These are phyloP conservation scores for Solioccasus polychromus DNA, from an alignment of 768 basidiomycete species.

Conservation along the genomic window DNA sequence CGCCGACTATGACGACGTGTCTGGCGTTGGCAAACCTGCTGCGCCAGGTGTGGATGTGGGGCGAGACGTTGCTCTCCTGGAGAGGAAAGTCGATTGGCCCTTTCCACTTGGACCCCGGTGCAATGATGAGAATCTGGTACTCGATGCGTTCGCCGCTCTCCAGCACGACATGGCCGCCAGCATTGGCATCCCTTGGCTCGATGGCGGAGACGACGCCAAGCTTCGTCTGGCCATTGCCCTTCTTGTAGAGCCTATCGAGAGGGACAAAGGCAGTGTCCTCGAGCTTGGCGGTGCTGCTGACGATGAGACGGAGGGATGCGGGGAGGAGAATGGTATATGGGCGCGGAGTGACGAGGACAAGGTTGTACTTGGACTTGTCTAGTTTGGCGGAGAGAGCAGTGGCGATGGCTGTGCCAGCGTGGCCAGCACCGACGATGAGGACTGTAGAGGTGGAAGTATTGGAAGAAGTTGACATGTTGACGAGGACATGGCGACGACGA, in stretches of 20 bases:
- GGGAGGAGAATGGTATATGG: constrained; percentile 51
- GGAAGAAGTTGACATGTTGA: constrained; percentile 5
- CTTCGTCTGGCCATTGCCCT: constrained; percentile 41
- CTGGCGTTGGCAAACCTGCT: constrained; percentile 32
- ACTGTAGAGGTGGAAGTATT: constrained; percentile 43
- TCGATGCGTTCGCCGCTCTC: constrained; percentile 45
- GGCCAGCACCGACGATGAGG: constrained; percentile 56
- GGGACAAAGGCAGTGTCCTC: constrained; percentile 49
- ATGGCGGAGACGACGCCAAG: constrained; percentile 40
- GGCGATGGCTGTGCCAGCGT: constrained; percentile 43
- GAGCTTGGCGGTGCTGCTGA: constrained; percentile 32
- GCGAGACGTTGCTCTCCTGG: constrained; percentile 23
- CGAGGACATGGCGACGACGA: background rate
- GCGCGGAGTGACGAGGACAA: constrained; percentile 54
- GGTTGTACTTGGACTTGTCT: constrained; percentile 42
- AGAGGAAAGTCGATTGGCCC: constrained; percentile 48
- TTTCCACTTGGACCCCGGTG: constrained; percentile 55
- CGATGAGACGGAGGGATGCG: constrained; percentile 51
- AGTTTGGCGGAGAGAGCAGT: constrained; percentile 50
- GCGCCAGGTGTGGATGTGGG: constrained; percentile 33
- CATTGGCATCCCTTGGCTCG: constrained; percentile 28
- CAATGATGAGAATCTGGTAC: constrained; percentile 58
- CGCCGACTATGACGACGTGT: constrained; percentile 51
- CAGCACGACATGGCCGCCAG: constrained; percentile 50
- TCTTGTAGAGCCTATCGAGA: constrained; percentile 46